Percentiles rank a stretch among this genome's conserved stretches.
phyloP scores from a whole-genome alignment of 1,139 yeast species.

The Protomyces arabidopsidicola region DNA sequence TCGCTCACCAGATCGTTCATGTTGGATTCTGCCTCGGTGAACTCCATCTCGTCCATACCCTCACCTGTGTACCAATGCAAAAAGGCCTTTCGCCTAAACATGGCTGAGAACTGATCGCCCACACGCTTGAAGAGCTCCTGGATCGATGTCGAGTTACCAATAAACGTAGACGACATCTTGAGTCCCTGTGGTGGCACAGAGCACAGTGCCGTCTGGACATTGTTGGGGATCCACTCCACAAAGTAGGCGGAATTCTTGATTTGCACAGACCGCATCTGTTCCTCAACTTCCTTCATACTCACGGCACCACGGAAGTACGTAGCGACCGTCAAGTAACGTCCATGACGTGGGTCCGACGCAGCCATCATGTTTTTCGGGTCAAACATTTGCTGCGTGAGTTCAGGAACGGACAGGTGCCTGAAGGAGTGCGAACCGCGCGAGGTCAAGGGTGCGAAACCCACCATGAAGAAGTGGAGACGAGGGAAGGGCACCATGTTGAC shows the following conservation, averaged over 20 bases:
- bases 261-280: constrained; percentile 41
- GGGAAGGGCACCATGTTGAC: constrained; percentile 49
- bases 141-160: constrained; percentile 47
- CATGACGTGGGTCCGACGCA: constrained; percentile 45
- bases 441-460: constrained; percentile 47
- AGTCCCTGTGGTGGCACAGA: constrained; percentile 45
- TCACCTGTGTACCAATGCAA: constrained; percentile 48
- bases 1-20: constrained; percentile 45
- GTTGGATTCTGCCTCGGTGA: constrained; percentile 47
- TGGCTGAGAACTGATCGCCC: constrained; percentile 44
- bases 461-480: constrained; percentile 47
- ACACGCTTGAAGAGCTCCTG: constrained; percentile 46
- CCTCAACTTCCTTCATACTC: constrained; percentile 47
- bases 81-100: constrained; percentile 48
- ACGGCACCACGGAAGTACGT: constrained; percentile 48
- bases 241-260: constrained; percentile 42
- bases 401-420: constrained; percentile 45
- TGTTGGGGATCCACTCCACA: constrained; percentile 96
- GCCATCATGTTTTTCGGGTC: constrained; percentile 47
- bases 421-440: constrained; percentile 45
- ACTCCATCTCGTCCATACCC: constrained; percentile 49
- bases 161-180: constrained; percentile 45
- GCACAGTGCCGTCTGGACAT: constrained; percentile 64
- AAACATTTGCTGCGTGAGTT: constrained; percentile 47
- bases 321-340: constrained; percentile 46